These are phyloP conservation scores for Leishmania martiniquensis DNA, from an alignment of 208 protist species.

Conservation along the genomic window DNA sequence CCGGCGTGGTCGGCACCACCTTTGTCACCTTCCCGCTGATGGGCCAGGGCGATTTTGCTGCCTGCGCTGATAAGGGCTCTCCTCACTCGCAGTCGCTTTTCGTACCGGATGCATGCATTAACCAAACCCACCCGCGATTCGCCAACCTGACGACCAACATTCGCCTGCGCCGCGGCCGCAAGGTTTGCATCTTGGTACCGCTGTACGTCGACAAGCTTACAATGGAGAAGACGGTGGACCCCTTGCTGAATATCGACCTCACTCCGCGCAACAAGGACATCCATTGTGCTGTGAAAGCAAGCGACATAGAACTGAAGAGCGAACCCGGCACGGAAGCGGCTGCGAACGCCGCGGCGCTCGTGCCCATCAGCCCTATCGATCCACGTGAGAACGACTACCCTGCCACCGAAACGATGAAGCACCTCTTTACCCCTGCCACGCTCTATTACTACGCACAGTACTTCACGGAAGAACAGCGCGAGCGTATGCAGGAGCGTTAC, in stretches of 20 bases:
- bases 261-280: constrained; percentile 82
- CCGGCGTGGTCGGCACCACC: constrained; percentile 85
- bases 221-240: constrained; percentile 72
- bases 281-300: constrained; percentile 47
- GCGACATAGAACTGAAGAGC: constrained; percentile 52
- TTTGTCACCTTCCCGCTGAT: constrained; percentile 96
- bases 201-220: constrained; percentile 96
- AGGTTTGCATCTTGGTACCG: constrained; percentile 97
- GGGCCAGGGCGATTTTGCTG: constrained; percentile 83
- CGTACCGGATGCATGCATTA: constrained; percentile 97
- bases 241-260: constrained; percentile 80
- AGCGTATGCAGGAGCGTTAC: constrained; percentile 81
- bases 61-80: constrained; percentile 24
- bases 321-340: constrained; percentile 29
- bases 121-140: constrained; percentile 96
- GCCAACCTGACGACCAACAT: constrained; percentile 97
- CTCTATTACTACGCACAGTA: constrained; percentile 94
- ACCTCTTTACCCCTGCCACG: constrained; percentile 85
- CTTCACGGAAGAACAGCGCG: constrained; percentile 64
- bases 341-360: neutral
- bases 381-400: constrained; percentile 43
- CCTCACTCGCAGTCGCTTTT: constrained; percentile 94
- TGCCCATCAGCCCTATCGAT: constrained; percentile 26
- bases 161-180: constrained; percentile 92
- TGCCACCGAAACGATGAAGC: constrained; percentile 57